Percentiles rank a stretch among this genome's conserved stretches.
Conservation (phyloP, 1,284 basidiomycete species). For the Trametes pubescens region DNA sequence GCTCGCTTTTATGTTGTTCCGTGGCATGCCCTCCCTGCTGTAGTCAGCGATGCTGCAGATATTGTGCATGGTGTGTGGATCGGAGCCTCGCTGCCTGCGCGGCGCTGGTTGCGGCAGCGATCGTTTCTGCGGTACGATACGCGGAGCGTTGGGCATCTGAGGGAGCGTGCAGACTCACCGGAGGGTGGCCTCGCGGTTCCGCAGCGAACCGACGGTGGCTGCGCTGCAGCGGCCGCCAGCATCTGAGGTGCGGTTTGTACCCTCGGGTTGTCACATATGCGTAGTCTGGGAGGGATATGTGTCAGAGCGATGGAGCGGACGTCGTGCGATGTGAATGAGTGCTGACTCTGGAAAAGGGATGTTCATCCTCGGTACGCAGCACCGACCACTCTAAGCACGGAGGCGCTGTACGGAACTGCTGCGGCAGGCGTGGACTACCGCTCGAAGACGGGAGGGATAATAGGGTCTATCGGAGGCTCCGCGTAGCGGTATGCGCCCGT, state of each 20-base stretch:
- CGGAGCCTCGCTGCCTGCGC: not conserved
- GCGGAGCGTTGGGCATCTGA: not conserved
- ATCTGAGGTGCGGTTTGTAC: not conserved
- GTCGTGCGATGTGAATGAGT: too few species aligned
- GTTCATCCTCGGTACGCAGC: too few species aligned
- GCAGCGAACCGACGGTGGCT: not conserved
- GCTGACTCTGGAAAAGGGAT: too few species aligned
- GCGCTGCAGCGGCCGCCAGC: conserved; percentile 1
- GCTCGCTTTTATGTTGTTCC: not conserved
- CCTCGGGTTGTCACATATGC: too few species aligned
- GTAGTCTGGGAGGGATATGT: too few species aligned
- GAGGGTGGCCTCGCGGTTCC: not conserved
- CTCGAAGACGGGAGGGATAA: too few species aligned
- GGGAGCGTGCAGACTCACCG: not conserved
- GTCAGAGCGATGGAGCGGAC: too few species aligned
- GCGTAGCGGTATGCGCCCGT: too few species aligned
- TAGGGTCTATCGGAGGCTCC: too few species aligned
- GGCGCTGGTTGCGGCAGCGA: not conserved
- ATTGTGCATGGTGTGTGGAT: not conserved
- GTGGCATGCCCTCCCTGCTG: not conserved
- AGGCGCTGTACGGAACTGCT: too few species aligned
- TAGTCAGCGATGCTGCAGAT: not conserved
- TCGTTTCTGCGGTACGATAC: not conserved
- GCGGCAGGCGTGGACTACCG: too few species aligned
- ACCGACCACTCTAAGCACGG: too few species aligned